Base-by-base conservation (phyloP, 2,329 filamentous ascomycete species). In the Cladosporium oxysporum region DNA sequence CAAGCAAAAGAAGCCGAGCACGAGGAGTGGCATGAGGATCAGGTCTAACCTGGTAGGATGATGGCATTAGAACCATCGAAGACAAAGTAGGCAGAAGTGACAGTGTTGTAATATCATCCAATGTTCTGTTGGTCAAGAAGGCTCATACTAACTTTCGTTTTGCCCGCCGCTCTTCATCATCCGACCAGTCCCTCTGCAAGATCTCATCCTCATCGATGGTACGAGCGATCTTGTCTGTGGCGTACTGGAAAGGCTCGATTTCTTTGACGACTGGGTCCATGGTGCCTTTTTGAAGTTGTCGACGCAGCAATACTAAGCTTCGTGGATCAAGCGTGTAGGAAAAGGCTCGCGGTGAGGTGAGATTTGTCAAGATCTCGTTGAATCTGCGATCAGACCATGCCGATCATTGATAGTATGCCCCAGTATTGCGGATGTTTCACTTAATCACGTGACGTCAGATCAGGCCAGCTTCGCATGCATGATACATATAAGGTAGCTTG, bases 1-100 rank as follows among this genome's bases (percentile, higher is more conserved):
- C 55, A 76, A 66, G 58, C 74, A 75, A 68, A 76, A 76, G 69
- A 76, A 76, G 5, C 74, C 73, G 5, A 76, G 69, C 5, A 73
- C 73, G 26, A 76, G 61, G 18, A 76, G 66, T 2, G 74, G 74
- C 73, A 76, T 75, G 28, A 76, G 70, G 61, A 76, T 69, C 21
- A 73, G 49, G 59, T 76, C 74, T 14, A 76, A 66, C 62, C 73
- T 74, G 62, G 14, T 11, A n/a, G 18, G 7, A 7, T 8, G 2
- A 44, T n/a, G 18, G 18, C 37, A n/a, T 44, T n/a, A 44, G 37
- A n/a, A 44, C n/a, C 18, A n/a, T 44, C 14, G 18, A n/a, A 18
- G 18, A n/a, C 18, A n/a, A n/a, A 44, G 37, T 18, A 44, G 37
- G 18, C 18, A n/a, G 5, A 3, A 10, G 8, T 44, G 7, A 44